Percentiles rank a stretch among this genome's conserved stretches.
Conservation (phyloP, 805 yeast genomes). For the Saccharomycopsis fibuligera region DNA sequence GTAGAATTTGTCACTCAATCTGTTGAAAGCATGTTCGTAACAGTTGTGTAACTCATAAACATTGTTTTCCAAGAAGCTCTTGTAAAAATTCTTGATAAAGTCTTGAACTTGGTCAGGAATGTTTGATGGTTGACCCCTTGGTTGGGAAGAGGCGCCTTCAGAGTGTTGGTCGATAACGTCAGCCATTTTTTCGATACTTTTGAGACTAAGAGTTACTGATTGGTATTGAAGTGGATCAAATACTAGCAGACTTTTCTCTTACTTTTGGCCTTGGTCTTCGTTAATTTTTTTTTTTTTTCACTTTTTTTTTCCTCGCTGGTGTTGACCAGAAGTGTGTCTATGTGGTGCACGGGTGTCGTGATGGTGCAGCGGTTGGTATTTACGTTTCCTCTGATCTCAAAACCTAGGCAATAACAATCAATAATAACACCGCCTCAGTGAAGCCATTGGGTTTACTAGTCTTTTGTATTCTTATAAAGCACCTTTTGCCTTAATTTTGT, state of each 20-base stretch:
- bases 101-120: constrained; percentile 40
- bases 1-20: constrained; percentile 39
- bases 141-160: background rate
- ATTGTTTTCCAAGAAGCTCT: constrained; percentile 37
- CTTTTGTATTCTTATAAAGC: too few relatives aligned
- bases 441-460: too few relatives aligned
- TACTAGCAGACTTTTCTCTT: background rate
- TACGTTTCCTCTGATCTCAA: too few relatives aligned
- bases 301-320: background rate
- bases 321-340: background rate
- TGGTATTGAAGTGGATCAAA: background rate
- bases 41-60: constrained; percentile 38
- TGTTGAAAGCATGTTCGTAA: constrained; percentile 40
- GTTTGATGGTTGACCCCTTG: constrained; percentile 8
- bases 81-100: constrained; percentile 38
- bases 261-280: too few relatives aligned
- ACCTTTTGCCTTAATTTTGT: too few relatives aligned
- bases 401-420: too few relatives aligned
- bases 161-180: constrained; percentile 1
- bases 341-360: constrained; percentile 3
- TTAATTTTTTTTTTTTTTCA: too few relatives aligned
- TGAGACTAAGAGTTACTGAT: background rate
- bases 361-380: too few relatives aligned
- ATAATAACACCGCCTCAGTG: too few relatives aligned
- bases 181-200: constrained; percentile 1